Percentiles rank a stretch among this genome's conserved stretches.
Conservation (phyloP, 179 eudicot species). For the Carnegiea gigantea region DNA sequence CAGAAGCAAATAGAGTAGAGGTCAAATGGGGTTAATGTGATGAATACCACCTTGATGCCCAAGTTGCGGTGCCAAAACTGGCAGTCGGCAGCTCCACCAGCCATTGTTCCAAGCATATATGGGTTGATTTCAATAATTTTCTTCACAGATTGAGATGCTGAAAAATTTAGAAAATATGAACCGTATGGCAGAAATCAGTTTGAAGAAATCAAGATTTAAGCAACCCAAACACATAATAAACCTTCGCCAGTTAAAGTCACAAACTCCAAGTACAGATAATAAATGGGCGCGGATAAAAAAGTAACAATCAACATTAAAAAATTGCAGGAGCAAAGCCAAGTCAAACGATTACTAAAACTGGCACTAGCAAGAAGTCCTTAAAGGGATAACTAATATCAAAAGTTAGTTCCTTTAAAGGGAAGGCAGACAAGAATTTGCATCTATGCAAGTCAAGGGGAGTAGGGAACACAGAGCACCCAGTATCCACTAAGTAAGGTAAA, state of each 20-base stretch:
- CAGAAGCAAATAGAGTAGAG: background rate
- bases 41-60: slow-evolving; percentile 72
- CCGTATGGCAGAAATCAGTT: background rate
- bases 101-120: slow-evolving; percentile 98
- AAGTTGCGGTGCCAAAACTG: slow-evolving; percentile 98
- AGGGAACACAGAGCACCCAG: too few relatives aligned
- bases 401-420: too few relatives aligned
- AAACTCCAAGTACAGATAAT: background rate
- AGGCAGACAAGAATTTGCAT: too few relatives aligned
- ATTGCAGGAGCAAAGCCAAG: too few relatives aligned
- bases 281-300: too few relatives aligned
- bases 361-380: too few relatives aligned
- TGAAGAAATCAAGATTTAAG: background rate
- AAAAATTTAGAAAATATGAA: slow-evolving; percentile 6
- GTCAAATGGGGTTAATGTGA: background rate
- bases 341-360: too few relatives aligned
- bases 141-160: slow-evolving; percentile 98
- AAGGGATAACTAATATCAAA: too few relatives aligned
- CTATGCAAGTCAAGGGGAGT: too few relatives aligned
- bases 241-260: background rate
- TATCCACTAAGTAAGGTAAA: too few relatives aligned
- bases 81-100: slow-evolving; percentile 99
- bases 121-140: slow-evolving; percentile 97
- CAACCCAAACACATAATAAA: background rate
- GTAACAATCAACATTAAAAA: too few relatives aligned